Conservation (phyloP, 257 asterid species). For the Dorcoceras hygrometricum region DNA sequence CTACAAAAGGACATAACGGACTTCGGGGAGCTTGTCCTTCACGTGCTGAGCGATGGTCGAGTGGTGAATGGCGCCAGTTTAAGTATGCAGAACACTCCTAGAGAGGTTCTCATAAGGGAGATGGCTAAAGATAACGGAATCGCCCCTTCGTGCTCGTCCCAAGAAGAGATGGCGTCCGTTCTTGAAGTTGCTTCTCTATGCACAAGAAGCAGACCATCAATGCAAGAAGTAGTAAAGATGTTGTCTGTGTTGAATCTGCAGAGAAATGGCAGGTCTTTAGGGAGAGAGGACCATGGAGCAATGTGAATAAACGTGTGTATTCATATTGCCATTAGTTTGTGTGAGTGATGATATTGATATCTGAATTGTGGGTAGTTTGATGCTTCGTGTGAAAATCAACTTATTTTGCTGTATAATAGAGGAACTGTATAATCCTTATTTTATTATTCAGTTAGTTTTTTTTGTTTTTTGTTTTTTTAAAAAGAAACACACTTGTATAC, state of each 20-base stretch:
- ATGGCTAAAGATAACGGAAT: slow-evolving; percentile 44
- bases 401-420: slow-evolving; percentile 29
- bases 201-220: slow-evolving; percentile 62
- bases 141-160: slow-evolving; percentile 29
- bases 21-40: slow-evolving; percentile 68
- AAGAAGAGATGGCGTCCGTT: slow-evolving; percentile 40
- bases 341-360: slow-evolving; percentile 23
- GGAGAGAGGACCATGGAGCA: slow-evolving; percentile 12
- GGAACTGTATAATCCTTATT: slow-evolving; percentile 7
- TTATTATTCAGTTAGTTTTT: no score
- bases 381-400: slow-evolving; percentile 14
- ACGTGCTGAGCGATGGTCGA: slow-evolving; percentile 58
- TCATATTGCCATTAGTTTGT: slow-evolving; percentile 12
- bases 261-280: slow-evolving; percentile 16
- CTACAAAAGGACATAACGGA: slow-evolving; percentile 58
- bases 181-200: slow-evolving; percentile 74
- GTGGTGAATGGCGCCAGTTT: slow-evolving; percentile 32
- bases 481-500: no score
- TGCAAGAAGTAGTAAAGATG: slow-evolving; percentile 60
- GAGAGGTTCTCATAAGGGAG: slow-evolving; percentile 53
- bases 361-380: slow-evolving; percentile 24
- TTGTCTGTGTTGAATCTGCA: slow-evolving; percentile 37
- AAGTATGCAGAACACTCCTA: slow-evolving; percentile 26
- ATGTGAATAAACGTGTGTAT: slow-evolving; percentile 22
- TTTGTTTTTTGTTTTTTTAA: no score